Percentiles rank a stretch among this genome's conserved stretches.
phyloP scores from a whole-genome alignment of 495 filamentous ascomycete species.

The Mytilinidion resinicola region DNA sequence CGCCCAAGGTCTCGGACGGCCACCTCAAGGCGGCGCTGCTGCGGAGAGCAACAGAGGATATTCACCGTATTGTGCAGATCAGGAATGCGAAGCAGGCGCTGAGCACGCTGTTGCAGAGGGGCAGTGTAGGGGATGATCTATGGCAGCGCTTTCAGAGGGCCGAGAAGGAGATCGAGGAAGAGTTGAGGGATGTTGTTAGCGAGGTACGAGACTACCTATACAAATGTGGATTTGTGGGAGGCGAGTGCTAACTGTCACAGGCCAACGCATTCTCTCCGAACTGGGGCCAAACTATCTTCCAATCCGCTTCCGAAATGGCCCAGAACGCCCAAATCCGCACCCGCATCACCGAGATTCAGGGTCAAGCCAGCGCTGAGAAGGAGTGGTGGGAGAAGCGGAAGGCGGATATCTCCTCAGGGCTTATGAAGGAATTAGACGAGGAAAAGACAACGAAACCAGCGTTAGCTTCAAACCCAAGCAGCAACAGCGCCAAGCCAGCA shows the following conservation, averaged over 20 bases:
- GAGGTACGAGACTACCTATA: conserved; percentile 53
- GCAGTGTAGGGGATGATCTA: conserved; percentile 91
- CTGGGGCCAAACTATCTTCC: conserved; percentile 95
- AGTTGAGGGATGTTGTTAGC: conserved; percentile 84
- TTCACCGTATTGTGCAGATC: conserved; percentile 79
- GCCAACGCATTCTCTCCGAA: conserved; percentile 79
- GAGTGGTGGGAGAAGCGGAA: conserved; percentile 88
- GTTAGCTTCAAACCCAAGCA: conserved; percentile 4
- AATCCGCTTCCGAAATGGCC: conserved; percentile 81
- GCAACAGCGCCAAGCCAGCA: conserved; percentile 1
- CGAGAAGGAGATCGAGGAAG: conserved; percentile 97
- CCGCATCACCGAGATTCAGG: conserved; percentile 58
- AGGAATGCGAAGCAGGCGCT: conserved; percentile 79
- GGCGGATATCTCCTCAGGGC: conserved; percentile 62
- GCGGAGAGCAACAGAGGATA: conserved; percentile 83
- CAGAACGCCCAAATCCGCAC: conserved; percentile 59
- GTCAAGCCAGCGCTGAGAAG: conserved; percentile 62
- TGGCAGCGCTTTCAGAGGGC: conserved; percentile 88
- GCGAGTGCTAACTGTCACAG: conserved; percentile 34
- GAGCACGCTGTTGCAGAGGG: conserved; percentile 72
- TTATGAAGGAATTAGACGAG: conserved; percentile 77
- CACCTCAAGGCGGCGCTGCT: conserved; percentile 86
- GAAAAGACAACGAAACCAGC: conserved; percentile 29
- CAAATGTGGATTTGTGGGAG: no score
- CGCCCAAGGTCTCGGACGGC: conserved; percentile 70